Evolutionary conservation across 495 filamentous ascomycete species (phyloP).

Genomic region (Amniculicola lignicola): DNA sequence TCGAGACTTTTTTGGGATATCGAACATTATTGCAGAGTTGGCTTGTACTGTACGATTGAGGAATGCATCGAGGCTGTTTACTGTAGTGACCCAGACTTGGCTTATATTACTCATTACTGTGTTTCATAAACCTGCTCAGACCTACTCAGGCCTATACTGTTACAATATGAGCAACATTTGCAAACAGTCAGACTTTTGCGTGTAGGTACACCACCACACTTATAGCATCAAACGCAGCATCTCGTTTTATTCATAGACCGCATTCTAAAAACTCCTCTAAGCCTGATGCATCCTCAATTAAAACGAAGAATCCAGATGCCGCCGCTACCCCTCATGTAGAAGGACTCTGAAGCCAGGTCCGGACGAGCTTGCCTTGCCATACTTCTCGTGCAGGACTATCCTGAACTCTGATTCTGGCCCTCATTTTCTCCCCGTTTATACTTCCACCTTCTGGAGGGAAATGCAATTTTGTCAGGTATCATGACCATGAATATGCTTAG

Average conservation of each 20-base stretch:
- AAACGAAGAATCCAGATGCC: slow-evolving; percentile 26
- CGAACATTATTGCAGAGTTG: no score
- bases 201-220: no score
- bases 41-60: no score
- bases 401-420: slow-evolving; percentile 2
- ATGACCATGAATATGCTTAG: slow-evolving; percentile 47
- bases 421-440: neutral
- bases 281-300: slow-evolving; percentile 30
- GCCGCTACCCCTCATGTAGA: slow-evolving; percentile 18
- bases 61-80: no score
- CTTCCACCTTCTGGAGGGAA: neutral
- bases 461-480: slow-evolving; percentile 4
- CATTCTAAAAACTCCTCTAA: slow-evolving; percentile 32
- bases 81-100: no score
- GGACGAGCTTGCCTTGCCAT: slow-evolving; percentile 8
- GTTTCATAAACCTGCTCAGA: no score
- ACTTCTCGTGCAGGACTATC: neutral
- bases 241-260: slow-evolving; percentile 19
- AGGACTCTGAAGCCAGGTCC: slow-evolving; percentile 15
- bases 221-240: no score
- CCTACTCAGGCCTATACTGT: no score
- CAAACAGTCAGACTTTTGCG: no score
- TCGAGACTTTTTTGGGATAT: no score
- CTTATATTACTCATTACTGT: no score
- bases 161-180: no score